Base-by-base conservation (phyloP, 345 rosid genomes). In the Eucalyptus leucophloia region DNA sequence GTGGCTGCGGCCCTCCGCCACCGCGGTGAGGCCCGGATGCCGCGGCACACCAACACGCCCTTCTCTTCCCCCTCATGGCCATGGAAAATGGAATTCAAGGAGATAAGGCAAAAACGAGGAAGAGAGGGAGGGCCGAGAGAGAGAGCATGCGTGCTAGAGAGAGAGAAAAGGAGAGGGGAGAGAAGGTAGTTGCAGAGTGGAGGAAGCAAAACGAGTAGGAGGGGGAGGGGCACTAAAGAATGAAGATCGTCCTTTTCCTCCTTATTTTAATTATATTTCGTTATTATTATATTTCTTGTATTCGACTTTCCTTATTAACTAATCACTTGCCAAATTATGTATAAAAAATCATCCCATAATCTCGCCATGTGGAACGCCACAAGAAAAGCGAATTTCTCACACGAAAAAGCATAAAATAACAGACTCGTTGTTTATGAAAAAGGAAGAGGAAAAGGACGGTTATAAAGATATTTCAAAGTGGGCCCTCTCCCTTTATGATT, bases 31-130 rank as follows among this genome's bases (percentile, higher is more conserved):
- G 90, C 90, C 88, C 34, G 93, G 62, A 93, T 89, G 91, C 82
- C 89, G 86, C 91, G 93, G 42, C 93, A 93, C 6, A 92, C 89
- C 82, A 94, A 54, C 34, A 87, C 49, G 40, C 92, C 92, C 85
- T 89, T 90, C 91, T 94, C 94, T 89, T 93, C 95, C 88, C 50
- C 50, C 50, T 88, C 98, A 95, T 95, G 90, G 88, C 47, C 44
- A 89, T 44, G 15, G 90, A 32, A 7, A 69, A 12, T 62, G 54
- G 88, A 37, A 82, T 62, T 51, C 51, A 87, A 89, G 86, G 88
- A 40, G 88, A 49, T 4, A 50, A 58, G 65, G 47, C 67, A 47
- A 32, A 49, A 49, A 49, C 40, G 45, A 53, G 21, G 40, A n/a
- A 67, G 80, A n/a, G 54, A 51, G 54, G 19, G 12, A 30, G 69